Percentiles rank a stretch among this genome's conserved stretches.
Conservation (phyloP, 345 rosid genomes). For the Conringia planisiliqua region DNA sequence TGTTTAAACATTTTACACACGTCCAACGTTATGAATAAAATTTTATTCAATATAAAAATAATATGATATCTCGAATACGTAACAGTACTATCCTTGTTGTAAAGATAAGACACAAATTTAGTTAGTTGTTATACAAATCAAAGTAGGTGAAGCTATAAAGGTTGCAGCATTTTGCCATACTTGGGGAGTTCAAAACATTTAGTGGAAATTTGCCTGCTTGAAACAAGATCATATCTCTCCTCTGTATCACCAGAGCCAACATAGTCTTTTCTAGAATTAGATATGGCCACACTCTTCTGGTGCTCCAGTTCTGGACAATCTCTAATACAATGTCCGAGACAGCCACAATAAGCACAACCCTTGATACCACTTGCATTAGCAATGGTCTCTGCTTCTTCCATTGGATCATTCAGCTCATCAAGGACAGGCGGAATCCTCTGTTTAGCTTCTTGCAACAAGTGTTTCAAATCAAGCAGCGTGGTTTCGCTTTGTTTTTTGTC, state of each 20-base stretch:
- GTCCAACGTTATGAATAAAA: too few relatives aligned
- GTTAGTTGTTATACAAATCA: neutral
- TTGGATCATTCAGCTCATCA: conserved; percentile 78
- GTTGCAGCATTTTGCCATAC: too few relatives aligned
- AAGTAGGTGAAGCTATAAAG: neutral
- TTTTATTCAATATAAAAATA: too few relatives aligned
- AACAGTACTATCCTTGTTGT: neutral
- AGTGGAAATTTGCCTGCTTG: too few relatives aligned
- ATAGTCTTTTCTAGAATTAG: conserved; percentile 14
- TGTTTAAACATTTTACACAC: neutral
- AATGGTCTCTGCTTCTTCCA: conserved; percentile 72
- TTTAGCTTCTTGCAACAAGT: conserved; percentile 81
- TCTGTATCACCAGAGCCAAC: too few relatives aligned
- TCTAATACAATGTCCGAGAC: too few relatives aligned
- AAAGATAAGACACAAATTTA: neutral
- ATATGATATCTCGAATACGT: neutral
- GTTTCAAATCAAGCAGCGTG: conserved; percentile 77
- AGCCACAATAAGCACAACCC: conserved; percentile 57
- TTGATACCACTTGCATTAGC: conserved; percentile 69
- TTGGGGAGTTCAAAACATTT: too few relatives aligned
- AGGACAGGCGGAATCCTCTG: conserved; percentile 91
- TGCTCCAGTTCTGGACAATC: conserved; percentile 85
- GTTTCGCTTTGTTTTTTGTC: conserved; percentile 92
- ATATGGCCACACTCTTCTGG: conserved; percentile 71
- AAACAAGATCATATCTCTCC: too few relatives aligned